phyloP scores from a whole-genome alignment of 805 yeast species.

The Candida oleophila region DNA sequence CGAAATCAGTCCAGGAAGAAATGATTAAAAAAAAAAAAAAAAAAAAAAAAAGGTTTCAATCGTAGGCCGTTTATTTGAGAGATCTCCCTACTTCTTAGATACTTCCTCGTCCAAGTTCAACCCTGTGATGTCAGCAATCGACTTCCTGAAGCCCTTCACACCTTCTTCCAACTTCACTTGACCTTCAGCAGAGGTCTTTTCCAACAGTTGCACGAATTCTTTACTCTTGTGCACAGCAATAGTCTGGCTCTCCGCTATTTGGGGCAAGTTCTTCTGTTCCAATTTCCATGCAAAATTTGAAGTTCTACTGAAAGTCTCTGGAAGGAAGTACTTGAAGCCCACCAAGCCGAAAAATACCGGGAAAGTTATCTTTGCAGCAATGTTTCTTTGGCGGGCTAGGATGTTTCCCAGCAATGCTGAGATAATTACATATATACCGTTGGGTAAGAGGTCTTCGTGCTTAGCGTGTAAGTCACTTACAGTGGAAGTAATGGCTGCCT shows the following conservation, averaged over 20 bases:
- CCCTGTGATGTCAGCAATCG: constrained; percentile 61
- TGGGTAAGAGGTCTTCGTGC: constrained; percentile 71
- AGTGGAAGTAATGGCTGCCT: constrained; percentile 62
- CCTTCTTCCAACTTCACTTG: constrained; percentile 34
- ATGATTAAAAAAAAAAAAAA: too few species aligned
- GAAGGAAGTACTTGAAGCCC: constrained; percentile 70
- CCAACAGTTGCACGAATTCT: constrained; percentile 43
- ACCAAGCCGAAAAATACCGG: constrained; percentile 63
- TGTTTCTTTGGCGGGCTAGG: constrained; percentile 63
- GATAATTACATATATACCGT: constrained; percentile 62
- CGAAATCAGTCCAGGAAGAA: too few species aligned
- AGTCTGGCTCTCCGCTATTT: constrained; percentile 61
- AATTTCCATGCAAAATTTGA: constrained; percentile 54
- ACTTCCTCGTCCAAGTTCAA: constrained; percentile 64
- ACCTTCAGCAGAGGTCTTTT: constrained; percentile 40
- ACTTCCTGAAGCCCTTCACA: constrained; percentile 38
- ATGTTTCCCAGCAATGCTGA: constrained; percentile 74
- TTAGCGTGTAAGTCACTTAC: constrained; percentile 61
- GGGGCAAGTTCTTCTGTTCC: constrained; percentile 62
- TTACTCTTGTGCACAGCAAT: constrained; percentile 46
- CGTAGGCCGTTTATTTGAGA: not conserved
- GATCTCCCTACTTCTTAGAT: constrained; percentile 40
- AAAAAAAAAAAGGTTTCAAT: too few species aligned
- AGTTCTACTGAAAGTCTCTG: constrained; percentile 67
- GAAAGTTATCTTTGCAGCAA: constrained; percentile 50